Evolutionary conservation across 805 yeast species (phyloP), one percentile per base, ranked within the genome.

Genomic region (Yamadazyma nakazawae): DNA sequence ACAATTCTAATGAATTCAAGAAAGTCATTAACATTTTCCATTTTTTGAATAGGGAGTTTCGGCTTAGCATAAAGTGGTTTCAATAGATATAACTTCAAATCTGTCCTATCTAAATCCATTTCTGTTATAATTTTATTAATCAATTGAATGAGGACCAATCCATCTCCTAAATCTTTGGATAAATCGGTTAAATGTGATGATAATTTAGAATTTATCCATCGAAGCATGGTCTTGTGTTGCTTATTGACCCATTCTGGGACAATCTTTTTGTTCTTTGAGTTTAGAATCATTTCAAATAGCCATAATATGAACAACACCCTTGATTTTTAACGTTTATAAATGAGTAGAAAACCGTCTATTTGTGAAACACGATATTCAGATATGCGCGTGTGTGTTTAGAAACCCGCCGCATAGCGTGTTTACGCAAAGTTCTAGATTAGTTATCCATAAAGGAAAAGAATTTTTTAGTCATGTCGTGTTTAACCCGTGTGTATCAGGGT

Each of bases 201-300:
- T 17, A 74, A 50, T 51, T 74, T 75, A 30, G 68, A 52, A 50
- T 74, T 74, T 36, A 78, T 59, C 82, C 82, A 79, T 47, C 79
- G 60, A 16, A 71, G 52, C 67, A 78, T 72, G n/a, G 79, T 72
- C 52, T 68, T 70, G 39, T 75, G 69, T 56, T 78, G 82, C 30
- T 67, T 59, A 18, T 58, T 52, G 16, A 71, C 67, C 81, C 82
- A 77, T 35, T 49, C 53, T 2, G 55, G 46, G n/a, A n/a, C n/a
- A n/a, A 34, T 26, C n/a, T 5, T 11, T 13, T 16, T n/a, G 11
- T 34, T 17, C 14, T 25, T 39, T 19, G 10, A 10, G 13, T 36
- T 34, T 3, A 16, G 8, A 11, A 14, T 14, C 21, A 18, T 16
- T 34, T 10, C 14, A 11, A n/a, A 34, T 34, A 10, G 14, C 21